Base-by-base conservation (phyloP, 2,329 filamentous ascomycete species). In the Chrysoporthe cubensis region DNA sequence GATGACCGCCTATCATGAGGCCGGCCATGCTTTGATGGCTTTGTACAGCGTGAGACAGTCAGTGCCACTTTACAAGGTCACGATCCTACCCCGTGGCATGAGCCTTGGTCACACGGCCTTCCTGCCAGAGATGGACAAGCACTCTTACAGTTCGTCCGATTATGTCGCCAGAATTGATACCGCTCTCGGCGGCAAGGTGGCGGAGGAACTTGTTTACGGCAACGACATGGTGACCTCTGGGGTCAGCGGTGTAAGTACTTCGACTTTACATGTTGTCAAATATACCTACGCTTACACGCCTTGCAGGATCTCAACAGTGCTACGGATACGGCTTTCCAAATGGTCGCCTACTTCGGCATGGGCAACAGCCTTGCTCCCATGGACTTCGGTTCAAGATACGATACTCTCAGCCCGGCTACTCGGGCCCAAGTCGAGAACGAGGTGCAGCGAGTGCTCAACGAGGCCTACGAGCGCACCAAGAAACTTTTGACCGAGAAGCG, bases 1-100 rank as follows among this genome's bases (percentile, higher is more conserved):
- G 77, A 96, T 93, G 16, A 96, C 98, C 56, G 96, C 96, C 5
- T 99, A 99, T 80, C 96, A 99, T 81, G 96, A 99, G 81, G 96
- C 95, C 66, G 96, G 96, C 2, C 96, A 99, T 78, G 94, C 96
- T 9, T 87, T 99, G 18, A 93, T 97, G 68, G 91, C 91, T 66
- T 89, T 97, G 75, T 94, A 95, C 73, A 92, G 90, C 14, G 84
- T 84, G 71, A 89, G 91, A 69, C 88, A 88, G 48, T 88, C 91
- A 64, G 90, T 86, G 71, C 91, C 91, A 43, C 85, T 99, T 1
- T 97, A 99, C 86, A 99, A 99, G 81, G 94, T 97, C 62, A 99
- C 96, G 0, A 96, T 99, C 74, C 91, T 99, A 74, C 94, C 96
- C 64, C 91, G 96, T 74, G 96, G 96, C 13, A 89, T 90, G 74